These are phyloP conservation scores for Vigna mungo DNA, from an alignment of 306 rosid species.

Conservation along the genomic window DNA sequence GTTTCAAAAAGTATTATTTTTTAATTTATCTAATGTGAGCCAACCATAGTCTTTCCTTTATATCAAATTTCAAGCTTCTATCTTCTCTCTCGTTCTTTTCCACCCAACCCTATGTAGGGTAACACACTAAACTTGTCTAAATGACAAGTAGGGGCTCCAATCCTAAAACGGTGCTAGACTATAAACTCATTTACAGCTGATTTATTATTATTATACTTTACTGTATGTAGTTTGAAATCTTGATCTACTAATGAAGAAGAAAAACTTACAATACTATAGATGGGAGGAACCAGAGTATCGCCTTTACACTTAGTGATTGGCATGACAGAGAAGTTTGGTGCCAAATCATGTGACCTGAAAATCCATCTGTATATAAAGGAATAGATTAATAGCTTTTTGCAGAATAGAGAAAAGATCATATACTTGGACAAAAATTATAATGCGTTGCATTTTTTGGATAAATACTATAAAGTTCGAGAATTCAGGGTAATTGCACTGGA, in stretches of 20 bases:
- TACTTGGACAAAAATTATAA: conserved; percentile 1
- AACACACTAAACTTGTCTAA: background rate
- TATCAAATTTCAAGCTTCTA: too few species aligned
- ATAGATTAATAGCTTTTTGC: conserved; percentile 16
- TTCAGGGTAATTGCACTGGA: conserved; percentile 29
- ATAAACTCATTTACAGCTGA: conserved; percentile 11
- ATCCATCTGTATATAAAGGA: conserved; percentile 75
- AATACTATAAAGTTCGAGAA: conserved; percentile 23
- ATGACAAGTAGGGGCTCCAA: background rate
- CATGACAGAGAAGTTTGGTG: conserved; percentile 87
- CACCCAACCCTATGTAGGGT: too few species aligned
- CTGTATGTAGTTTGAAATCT: conserved; percentile 9
- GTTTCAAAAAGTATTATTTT: too few species aligned
- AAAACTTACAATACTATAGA: conserved; percentile 80
- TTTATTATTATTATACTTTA: background rate
- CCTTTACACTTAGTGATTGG: conserved; percentile 72
- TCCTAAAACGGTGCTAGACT: background rate
- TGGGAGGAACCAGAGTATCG: conserved; percentile 71
- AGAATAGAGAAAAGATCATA: conserved; percentile 12
- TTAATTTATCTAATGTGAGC: too few species aligned
- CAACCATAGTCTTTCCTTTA: too few species aligned
- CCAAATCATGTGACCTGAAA: conserved; percentile 87
- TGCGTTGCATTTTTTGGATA: background rate
- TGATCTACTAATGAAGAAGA: conserved; percentile 23
- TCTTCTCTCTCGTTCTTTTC: too few species aligned